Evolutionary conservation across 352 stramenopile species (phyloP).

Genomic region (Thalassiosira hispida): DNA sequence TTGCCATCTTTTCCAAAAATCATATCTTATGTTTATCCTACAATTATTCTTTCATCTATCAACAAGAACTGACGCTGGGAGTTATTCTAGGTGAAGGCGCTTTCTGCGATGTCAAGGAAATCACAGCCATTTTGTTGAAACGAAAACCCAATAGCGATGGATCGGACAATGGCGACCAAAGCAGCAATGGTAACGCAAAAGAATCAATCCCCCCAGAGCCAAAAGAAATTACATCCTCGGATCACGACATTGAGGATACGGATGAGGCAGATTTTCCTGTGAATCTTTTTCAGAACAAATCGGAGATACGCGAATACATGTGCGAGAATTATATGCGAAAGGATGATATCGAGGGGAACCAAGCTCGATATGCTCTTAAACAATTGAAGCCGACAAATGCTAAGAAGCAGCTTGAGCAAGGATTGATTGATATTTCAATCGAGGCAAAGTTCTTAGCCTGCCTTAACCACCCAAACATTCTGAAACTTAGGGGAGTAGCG

Average conservation of each 20-base stretch:
- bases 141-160: neutral
- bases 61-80: conserved; percentile 49
- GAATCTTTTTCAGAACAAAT: conserved; percentile 38
- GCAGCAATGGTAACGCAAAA: too few relatives aligned
- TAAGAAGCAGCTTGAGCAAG: conserved; percentile 28
- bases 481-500: conserved; percentile 57
- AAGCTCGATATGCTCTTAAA: conserved; percentile 52
- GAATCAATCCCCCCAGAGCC: neutral
- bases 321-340: conserved; percentile 26
- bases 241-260: neutral
- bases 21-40: neutral
- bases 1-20: neutral
- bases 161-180: neutral
- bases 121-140: conserved; percentile 33
- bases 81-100: conserved; percentile 50
- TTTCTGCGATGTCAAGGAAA: conserved; percentile 63
- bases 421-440: conserved; percentile 67
- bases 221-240: neutral
- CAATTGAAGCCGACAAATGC: conserved; percentile 26
- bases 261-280: conserved; percentile 45
- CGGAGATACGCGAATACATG: conserved; percentile 52
- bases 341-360: conserved; percentile 1
- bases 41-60: too few relatives aligned
- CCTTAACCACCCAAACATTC: conserved; percentile 70
- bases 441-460: conserved; percentile 66